Conservation (phyloP, 2,329 filamentous ascomycete genomes). For the Fusarium tricinctum region DNA sequence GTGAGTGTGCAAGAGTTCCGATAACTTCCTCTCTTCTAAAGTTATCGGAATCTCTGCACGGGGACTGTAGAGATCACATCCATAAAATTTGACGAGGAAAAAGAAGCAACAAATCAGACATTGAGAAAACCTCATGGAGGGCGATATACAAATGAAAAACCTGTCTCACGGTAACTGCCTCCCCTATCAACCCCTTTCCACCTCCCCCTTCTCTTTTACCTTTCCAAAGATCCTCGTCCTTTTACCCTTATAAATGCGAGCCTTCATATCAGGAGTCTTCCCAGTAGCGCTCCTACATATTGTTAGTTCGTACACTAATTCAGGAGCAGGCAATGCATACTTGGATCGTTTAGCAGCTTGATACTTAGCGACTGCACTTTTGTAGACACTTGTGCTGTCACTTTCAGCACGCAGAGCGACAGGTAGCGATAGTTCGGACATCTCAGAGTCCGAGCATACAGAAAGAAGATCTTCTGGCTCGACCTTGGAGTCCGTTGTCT, state of each 20-base stretch:
- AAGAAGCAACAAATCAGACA: background rate
- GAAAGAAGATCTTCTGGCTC: background rate
- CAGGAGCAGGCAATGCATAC: background rate
- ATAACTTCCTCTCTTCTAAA: no score
- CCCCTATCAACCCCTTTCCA: background rate
- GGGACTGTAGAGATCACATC: background rate
- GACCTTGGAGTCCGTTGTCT: background rate
- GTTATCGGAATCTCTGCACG: no score
- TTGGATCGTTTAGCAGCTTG: background rate
- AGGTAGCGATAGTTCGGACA: conserved; percentile 24
- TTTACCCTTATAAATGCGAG: background rate
- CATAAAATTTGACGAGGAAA: background rate
- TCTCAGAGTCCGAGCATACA: conserved; percentile 11
- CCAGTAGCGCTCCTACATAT: background rate
- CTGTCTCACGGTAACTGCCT: background rate
- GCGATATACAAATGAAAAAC: background rate
- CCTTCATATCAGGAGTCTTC: background rate
- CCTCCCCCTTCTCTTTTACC: background rate
- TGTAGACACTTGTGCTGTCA: background rate
- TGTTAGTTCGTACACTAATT: background rate
- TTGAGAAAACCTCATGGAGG: background rate
- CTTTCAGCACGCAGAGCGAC: background rate
- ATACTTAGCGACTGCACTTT: background rate
- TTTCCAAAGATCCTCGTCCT: background rate
- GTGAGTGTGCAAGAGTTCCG: no score